Evolutionary conservation across 164 flowering plant species (phyloP).

Genomic region (Stephania cephalantha): DNA sequence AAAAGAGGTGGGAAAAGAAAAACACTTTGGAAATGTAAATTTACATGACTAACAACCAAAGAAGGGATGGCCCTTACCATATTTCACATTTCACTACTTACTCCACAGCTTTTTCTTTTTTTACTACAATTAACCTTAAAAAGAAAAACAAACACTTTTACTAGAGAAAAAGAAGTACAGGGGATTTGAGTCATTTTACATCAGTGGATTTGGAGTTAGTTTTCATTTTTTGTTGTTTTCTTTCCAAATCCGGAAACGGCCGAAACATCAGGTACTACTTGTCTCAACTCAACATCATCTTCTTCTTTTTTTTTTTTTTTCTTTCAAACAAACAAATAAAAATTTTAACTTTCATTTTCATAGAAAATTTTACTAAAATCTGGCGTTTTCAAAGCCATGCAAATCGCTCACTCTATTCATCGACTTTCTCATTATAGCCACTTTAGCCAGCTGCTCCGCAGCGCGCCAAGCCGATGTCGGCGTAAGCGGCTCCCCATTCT

Average conservation of each 20-base stretch:
- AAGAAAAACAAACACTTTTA: neutral
- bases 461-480: slow-evolving; percentile 97
- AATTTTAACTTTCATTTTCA: slow-evolving; percentile 4
- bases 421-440: slow-evolving; percentile 74
- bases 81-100: neutral
- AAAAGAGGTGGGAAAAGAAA: neutral
- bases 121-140: neutral
- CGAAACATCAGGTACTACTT: slow-evolving; percentile 21
- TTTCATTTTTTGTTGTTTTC: neutral
- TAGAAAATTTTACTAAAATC: slow-evolving; percentile 32
- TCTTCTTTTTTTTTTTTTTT: slow-evolving; percentile 3
- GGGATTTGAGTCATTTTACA: neutral
- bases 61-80: neutral
- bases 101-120: neutral
- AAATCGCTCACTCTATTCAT: slow-evolving; percentile 73
- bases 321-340: neutral
- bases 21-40: neutral
- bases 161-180: slow-evolving; percentile 3
- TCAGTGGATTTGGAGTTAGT: too few species aligned
- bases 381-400: slow-evolving; percentile 96
- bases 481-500: slow-evolving; percentile 79
- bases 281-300: slow-evolving; percentile 12
- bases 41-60: neutral
- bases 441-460: slow-evolving; percentile 84
- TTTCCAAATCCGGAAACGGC: slow-evolving; percentile 15